Evolutionary conservation across 108 stramenopile species (phyloP), one percentile per base, ranked within the genome.

Genomic region (Pseudonitzschia pungens): DNA sequence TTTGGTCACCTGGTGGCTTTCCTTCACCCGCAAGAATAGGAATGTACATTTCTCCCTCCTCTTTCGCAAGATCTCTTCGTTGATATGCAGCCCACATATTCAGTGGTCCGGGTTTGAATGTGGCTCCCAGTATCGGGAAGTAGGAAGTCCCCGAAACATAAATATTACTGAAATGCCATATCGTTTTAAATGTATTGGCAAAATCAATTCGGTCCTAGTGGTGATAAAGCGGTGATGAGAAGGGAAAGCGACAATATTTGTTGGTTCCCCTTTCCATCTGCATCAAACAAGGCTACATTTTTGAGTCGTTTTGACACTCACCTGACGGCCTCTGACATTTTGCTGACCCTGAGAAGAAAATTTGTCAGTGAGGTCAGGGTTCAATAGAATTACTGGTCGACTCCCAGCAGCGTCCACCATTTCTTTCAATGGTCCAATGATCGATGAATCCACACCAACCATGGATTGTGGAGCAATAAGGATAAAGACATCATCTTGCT

Each of bases 381-480:
- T 94, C 36, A 94, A 65, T 28, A 94, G 75, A 53, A 94, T 91
- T 22, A 94, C 79, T 3, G 93, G 93, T 21, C 93, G 73, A 79
- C 90, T 87, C 40, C 93, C 93, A 24, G 87, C 93, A 0, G 90
- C 90, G 31, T 91, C 86, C 2, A 87, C 88, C 93, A 94, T 94
- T 73, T 86, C 90, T 52, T 78, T 51, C 24, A 93, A 73, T 22
- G 81, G 64, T 18, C 79, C 77, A 42, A 89, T 86, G 60, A 94
- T 91, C 28, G 85, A 86, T 10, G 82, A 84, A 54, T 94, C 90
- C 4, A 89, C 71, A 18, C 93, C 93, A 3, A 94, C 79, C 90
- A 91, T 91, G 67, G 60, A 70, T 58, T 94, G 93, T 20, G 93
- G 93, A 33, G 89, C 89, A 68, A 94, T 73, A 1, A 94, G 54